Base-by-base conservation (phyloP, 2,329 filamentous ascomycete genomes). In the Phyllosticta citribraziliensis region DNA sequence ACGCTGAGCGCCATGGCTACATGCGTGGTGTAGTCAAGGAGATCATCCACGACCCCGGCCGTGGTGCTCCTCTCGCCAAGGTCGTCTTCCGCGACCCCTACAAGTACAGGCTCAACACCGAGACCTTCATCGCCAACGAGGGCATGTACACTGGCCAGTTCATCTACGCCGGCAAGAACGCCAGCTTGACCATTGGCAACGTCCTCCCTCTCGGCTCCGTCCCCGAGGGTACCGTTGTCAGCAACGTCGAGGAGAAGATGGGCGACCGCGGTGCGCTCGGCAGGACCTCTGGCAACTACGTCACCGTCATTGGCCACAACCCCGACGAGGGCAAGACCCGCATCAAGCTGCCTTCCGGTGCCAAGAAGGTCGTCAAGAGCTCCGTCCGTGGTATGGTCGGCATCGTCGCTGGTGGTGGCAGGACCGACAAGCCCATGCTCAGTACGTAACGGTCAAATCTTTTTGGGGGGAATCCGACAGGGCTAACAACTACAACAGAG, bases 61-160 rank as follows among this genome's bases (percentile, higher is more conserved):
- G 94, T 82, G 94, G 94, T 83, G 91, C 95, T 80, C 94, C 94
- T 73, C 90, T 99, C 76, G 94, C 94, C 78, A 91, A 90, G 81
- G 92, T 99, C 75, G 82, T 86, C 73, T 99, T 99, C 90, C 92
- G 94, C 74, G 89, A 96, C 81, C 91, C 94, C 74, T 99, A 99
- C 88, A 86, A 87, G 80, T 97, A 90, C 89, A 96, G 96, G 88
- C 88, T 92, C 78, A 83, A 91, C 79, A 93, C 88, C 79, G 92
- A 99, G 88, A 99, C 94, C 72, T 97, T 99, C 88, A 99, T 99
- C 77, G 94, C 94, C 81, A 99, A 97, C 83, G 94, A 97, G 85
- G 94, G 94, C 84, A 97, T 97, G 92, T 99, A 97, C 90, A 97
- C 94, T 70, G 94, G 94, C 78, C 94, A 99, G 82, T 99, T 99